Percentiles rank a stretch among this genome's conserved stretches.
Conservation (phyloP, 148 eudicot species). For the Rheum nobile region DNA sequence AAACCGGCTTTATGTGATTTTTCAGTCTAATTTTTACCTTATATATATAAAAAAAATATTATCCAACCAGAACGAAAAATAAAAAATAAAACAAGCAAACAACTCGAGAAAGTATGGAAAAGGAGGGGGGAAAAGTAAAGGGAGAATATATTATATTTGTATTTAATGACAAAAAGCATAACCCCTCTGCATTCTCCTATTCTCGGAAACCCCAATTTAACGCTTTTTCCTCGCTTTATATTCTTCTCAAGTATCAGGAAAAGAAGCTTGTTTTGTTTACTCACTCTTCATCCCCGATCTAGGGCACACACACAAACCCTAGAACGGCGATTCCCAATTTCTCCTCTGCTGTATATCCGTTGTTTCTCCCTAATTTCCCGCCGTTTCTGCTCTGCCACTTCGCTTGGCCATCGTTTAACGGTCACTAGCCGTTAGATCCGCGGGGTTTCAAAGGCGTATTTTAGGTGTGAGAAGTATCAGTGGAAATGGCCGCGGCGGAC, state of each 20-base stretch:
- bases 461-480: conserved; percentile 6
- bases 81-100: no score
- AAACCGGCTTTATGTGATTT: no score
- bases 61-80: not conserved
- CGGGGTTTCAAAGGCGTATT: not conserved
- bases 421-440: conserved; percentile 39
- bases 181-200: conserved; percentile 1
- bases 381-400: conserved; percentile 16
- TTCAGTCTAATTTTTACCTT: no score
- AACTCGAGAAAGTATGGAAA: not conserved
- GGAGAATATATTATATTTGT: not conserved
- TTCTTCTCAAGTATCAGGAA: not conserved
- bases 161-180: not conserved
- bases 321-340: conserved; percentile 23
- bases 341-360: not conserved
- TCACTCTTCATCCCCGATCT: conserved; percentile 23
- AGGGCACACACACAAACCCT: conserved; percentile 20
- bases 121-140: not conserved
- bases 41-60: no score
- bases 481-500: conserved; percentile 34
- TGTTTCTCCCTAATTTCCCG: conserved; percentile 17
- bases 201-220: conserved; percentile 2
- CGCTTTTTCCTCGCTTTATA: conserved; percentile 5
- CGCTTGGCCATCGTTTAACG: conserved; percentile 14
- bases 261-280: not conserved